These are phyloP conservation scores for Diplodia seriata DNA, from an alignment of 2,329 filamentous ascomycete species.

Conservation along the genomic window DNA sequence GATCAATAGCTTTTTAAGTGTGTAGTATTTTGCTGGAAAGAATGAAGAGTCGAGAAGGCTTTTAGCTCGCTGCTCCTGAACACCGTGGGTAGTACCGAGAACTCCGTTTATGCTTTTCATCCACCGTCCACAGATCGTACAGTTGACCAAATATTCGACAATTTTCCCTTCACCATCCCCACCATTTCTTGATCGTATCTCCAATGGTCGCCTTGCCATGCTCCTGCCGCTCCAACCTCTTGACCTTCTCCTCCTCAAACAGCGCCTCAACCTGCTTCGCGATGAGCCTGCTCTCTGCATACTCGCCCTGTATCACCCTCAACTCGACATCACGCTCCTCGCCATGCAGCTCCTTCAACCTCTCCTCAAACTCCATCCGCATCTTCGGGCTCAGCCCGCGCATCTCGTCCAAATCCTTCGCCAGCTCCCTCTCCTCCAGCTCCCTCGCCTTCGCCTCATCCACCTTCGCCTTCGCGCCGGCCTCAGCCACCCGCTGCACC, in stretches of 20 bases:
- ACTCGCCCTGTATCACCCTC: constrained; percentile 45
- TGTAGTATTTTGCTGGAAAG: neutral
- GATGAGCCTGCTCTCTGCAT: constrained; percentile 40
- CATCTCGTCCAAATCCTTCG: constrained; percentile 39
- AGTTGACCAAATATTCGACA: neutral
- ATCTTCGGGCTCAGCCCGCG: constrained; percentile 42
- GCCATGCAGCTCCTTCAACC: constrained; percentile 41
- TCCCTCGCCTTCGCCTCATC: constrained; percentile 32
- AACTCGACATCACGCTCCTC: constrained; percentile 46
- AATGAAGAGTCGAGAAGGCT: constrained; percentile 6
- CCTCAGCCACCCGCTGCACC: neutral
- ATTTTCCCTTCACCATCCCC: constrained; percentile 24
- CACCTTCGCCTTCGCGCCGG: neutral
- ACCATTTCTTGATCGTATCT: constrained; percentile 45
- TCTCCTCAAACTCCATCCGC: constrained; percentile 44
- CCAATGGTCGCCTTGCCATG: constrained; percentile 48
- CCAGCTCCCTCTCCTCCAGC: constrained; percentile 44
- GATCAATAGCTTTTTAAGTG: neutral
- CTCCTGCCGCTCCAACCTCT: constrained; percentile 34
- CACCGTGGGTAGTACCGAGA: constrained; percentile 16
- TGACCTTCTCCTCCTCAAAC: constrained; percentile 30
- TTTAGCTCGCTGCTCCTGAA: constrained; percentile 12
- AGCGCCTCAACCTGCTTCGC: constrained; percentile 43
- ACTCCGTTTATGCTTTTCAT: constrained; percentile 28
- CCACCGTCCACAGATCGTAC: neutral